Percentiles rank a stretch among this genome's conserved stretches.
Conservation (phyloP, 169 alveolate genomes). For the Plasmodium blacklocki region DNA sequence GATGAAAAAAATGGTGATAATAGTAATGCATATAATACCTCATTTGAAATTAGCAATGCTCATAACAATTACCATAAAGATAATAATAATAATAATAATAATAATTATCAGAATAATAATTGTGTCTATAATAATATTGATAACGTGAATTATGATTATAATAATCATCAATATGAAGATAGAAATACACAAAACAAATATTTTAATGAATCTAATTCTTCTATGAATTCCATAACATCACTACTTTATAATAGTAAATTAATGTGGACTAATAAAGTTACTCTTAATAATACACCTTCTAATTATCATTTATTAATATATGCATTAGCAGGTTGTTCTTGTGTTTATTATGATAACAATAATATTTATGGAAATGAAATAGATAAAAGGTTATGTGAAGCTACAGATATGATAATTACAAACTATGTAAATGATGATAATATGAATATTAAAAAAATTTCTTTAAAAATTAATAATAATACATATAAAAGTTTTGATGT, state of each 20-base stretch:
- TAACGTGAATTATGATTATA: background rate
- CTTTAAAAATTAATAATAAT: conserved; percentile 34
- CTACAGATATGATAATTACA: conserved; percentile 54
- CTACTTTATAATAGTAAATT: conserved; percentile 68
- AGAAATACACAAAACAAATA: conserved; percentile 9
- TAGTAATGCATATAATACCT: background rate
- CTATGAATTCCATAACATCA: conserved; percentile 53
- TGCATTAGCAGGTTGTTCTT: conserved; percentile 71
- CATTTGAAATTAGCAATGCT: background rate
- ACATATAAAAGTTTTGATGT: conserved; percentile 30
- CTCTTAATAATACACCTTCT: conserved; percentile 49
- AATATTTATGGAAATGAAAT: conserved; percentile 62
- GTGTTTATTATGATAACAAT: conserved; percentile 49
- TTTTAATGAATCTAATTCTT: conserved; percentile 45
- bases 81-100: background rate
- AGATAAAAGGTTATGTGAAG: conserved; percentile 57
- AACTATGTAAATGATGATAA: conserved; percentile 37
- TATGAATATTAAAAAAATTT: conserved; percentile 41
- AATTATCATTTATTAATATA: conserved; percentile 54
- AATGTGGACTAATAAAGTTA: conserved; percentile 60
- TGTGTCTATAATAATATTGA: background rate
- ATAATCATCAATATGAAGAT: background rate
- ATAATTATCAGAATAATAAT: background rate
- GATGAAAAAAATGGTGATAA: background rate
- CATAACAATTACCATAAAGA: background rate